Evolutionary conservation across 306 rosid genomes (phyloP).

Genomic region (Dryas drummondii): DNA sequence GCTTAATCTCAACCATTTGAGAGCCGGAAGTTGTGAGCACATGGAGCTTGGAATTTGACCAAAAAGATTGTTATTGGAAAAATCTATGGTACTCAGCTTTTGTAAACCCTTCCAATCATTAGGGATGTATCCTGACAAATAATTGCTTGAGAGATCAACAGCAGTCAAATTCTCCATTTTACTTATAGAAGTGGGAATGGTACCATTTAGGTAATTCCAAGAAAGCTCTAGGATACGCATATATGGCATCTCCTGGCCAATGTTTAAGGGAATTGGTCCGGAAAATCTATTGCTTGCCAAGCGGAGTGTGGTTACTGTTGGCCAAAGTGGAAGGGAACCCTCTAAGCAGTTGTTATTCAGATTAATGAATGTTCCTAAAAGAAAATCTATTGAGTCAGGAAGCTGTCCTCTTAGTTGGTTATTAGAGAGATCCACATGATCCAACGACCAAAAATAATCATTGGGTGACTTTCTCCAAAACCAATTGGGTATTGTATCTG

Average conservation of each 20-base stretch:
- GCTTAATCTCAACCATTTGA: neutral
- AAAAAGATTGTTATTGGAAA: neutral
- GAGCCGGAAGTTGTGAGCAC: neutral
- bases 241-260: neutral
- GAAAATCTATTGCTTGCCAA: neutral
- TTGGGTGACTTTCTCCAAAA: neutral
- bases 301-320: neutral
- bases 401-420: slow-evolving; percentile 14
- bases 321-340: slow-evolving; percentile 11
- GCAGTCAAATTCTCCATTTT: neutral
- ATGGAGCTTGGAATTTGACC: slow-evolving; percentile 4
- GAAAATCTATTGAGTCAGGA: neutral
- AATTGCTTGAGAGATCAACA: slow-evolving; percentile 1
- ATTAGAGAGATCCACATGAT: slow-evolving; percentile 5
- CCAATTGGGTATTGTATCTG: slow-evolving; percentile 16
- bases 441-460: no score
- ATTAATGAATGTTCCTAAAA: neutral
- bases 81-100: neutral
- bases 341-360: neutral
- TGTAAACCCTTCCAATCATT: neutral
- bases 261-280: slow-evolving; percentile 3
- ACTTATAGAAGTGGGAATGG: slow-evolving; percentile 1
- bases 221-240: neutral
- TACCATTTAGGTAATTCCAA: neutral
- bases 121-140: slow-evolving; percentile 4